Conservation (phyloP, 345 rosid species). For the Salix caprea region DNA sequence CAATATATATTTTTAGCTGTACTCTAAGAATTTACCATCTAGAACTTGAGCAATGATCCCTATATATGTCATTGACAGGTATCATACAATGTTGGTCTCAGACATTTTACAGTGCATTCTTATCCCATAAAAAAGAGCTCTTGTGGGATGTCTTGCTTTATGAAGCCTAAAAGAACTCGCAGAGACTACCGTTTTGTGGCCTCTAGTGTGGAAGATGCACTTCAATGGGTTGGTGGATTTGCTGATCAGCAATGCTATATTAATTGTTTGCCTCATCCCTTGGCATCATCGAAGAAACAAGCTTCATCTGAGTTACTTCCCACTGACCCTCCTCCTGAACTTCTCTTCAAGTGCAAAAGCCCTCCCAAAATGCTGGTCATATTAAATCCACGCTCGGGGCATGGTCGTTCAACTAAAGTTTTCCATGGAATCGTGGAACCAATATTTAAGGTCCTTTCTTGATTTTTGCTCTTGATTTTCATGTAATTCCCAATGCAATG, state of each 20-base stretch:
- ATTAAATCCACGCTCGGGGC: constrained; percentile 89
- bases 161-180: constrained; percentile 70
- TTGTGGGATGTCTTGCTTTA: constrained; percentile 69
- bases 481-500: not conserved
- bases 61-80: constrained; percentile 43
- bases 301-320: constrained; percentile 78
- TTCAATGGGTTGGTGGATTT: constrained; percentile 97
- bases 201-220: constrained; percentile 72
- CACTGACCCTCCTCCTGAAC: constrained; percentile 79
- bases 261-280: constrained; percentile 87
- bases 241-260: constrained; percentile 92
- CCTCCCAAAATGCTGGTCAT: constrained; percentile 95
- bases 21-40: not conserved
- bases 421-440: constrained; percentile 83
- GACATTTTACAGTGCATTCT: constrained; percentile 86
- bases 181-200: constrained; percentile 81
- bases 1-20: not conserved
- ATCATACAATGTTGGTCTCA: constrained; percentile 73
- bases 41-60: not conserved
- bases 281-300: constrained; percentile 85
- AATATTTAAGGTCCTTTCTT: constrained; percentile 69
- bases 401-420: constrained; percentile 88
- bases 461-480: not conserved
- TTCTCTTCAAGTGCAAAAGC: constrained; percentile 82
- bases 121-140: constrained; percentile 63